Evolutionary conservation across 352 stramenopile species (phyloP), one percentile per base, ranked within the genome.

Genomic region (Phytopythium mirpurense): DNA sequence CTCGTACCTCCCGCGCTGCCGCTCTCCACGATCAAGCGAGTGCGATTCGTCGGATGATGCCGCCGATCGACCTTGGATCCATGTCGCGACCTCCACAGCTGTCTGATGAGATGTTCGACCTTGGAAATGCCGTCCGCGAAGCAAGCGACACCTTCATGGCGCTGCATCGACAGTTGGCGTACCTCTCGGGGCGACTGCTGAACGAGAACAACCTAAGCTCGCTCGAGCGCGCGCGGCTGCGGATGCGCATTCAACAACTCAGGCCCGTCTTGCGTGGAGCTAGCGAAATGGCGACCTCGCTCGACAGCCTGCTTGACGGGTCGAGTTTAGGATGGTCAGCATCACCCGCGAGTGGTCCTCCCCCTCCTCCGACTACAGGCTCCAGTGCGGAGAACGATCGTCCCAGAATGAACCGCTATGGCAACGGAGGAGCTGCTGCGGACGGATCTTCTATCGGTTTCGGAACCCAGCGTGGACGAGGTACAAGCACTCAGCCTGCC

Each of bases 131-230:
- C 3, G 23, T 73, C 7, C 56, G 58, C 8, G 60, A 74, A 41
- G 67, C 54, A 0, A 54, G 56, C 31, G 67, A 74, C 41, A 74
- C 65, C 16, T 72, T 71, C 43, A 44, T 75, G 27, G 67, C 64
- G 19, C 44, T 75, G 19, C 67, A 75, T 32, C 64, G 67, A 1
- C 64, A 75, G 40, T 48, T 75, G 14, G 57, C 67, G 42, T 68
- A 68, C 31, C 27, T 75, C 5, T 60, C 60, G 5, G 57, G 57
- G 11, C 50, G 60, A 8, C 62, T 73, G 37, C 38, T 73, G 24
- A 42, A 49, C 15, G 60, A 63, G 21, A 54, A 74, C 52, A 53
- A 57, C 8, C 43, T 74, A 34, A 70, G 36, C 11, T 38, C 21
- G 7, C 44, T 49, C 3, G 67, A 74, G 26, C 64, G 56, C 9